Conservation (phyloP, 2,329 filamentous ascomycete species). For the Delphinella strobiligena region DNA sequence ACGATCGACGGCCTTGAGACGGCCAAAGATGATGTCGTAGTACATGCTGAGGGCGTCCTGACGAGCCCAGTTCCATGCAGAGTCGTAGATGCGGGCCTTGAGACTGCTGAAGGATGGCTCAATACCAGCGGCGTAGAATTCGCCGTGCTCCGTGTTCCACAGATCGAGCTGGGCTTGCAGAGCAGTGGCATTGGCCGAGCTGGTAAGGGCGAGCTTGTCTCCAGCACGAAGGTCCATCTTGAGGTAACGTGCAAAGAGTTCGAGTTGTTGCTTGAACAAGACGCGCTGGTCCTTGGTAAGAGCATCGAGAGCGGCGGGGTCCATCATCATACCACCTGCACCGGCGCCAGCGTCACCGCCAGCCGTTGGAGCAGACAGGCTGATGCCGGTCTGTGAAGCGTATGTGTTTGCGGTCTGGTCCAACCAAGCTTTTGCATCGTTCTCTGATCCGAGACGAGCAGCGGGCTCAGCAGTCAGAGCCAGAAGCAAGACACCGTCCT, state of each 20-base stretch:
- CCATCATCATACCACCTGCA: constrained; percentile 96
- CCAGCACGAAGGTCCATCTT: constrained; percentile 96
- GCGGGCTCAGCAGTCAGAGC: constrained; percentile 89
- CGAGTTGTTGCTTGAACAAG: constrained; percentile 95
- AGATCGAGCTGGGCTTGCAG: constrained; percentile 89
- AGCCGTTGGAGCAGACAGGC: constrained; percentile 58
- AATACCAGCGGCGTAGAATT: constrained; percentile 90
- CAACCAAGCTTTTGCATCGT: constrained; percentile 83
- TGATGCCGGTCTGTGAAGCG: constrained; percentile 71
- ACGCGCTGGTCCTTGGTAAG: constrained; percentile 93
- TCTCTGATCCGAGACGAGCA: constrained; percentile 75
- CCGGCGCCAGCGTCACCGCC: constrained; percentile 61
- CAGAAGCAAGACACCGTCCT: constrained; percentile 80
- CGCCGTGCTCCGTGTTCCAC: constrained; percentile 90
- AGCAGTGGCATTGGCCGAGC: constrained; percentile 73
- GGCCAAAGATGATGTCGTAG: constrained; percentile 96
- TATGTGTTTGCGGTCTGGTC: constrained; percentile 87
- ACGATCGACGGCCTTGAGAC: constrained; percentile 82
- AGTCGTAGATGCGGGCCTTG: constrained; percentile 94
- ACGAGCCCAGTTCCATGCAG: constrained; percentile 97
- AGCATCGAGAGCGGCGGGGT: constrained; percentile 90
- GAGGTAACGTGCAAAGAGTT: constrained; percentile 86
- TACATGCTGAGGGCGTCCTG: constrained; percentile 98
- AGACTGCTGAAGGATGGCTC: constrained; percentile 86
- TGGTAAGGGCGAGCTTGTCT: constrained; percentile 80